Evolutionary conservation across 768 basidiomycete species (phyloP).

Genomic region (Russula virescens): DNA sequence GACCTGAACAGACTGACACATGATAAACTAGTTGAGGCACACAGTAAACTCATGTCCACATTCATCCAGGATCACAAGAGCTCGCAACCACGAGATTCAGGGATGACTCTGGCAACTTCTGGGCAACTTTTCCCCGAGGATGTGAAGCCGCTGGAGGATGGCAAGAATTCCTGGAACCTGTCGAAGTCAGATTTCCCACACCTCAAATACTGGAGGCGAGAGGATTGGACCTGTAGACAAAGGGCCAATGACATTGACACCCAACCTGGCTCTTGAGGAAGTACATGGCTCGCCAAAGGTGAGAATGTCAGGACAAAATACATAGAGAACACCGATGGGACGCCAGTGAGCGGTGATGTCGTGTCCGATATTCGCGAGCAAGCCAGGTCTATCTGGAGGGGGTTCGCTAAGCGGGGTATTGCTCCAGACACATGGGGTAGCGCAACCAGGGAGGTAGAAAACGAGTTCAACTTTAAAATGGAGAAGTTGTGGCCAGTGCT

Average conservation of each 20-base stretch:
- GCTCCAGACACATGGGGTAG: background rate
- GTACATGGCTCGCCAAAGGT: background rate
- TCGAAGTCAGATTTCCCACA: background rate
- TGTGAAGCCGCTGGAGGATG: too few species aligned
- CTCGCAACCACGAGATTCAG: too few species aligned
- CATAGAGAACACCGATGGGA: background rate
- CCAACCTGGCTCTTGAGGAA: background rate
- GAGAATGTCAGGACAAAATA: background rate
- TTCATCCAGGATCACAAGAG: too few species aligned
- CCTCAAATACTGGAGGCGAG: background rate
- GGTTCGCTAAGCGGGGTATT: background rate
- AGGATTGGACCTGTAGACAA: background rate
- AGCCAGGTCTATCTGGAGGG: background rate
- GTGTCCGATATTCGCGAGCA: background rate
- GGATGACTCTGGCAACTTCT: too few species aligned
- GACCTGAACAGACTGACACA: too few species aligned
- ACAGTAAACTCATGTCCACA: too few species aligned
- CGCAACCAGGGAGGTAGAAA: background rate
- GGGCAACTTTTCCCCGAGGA: too few species aligned
- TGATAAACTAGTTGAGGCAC: too few species aligned
- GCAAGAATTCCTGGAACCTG: too few species aligned
- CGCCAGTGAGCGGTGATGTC: background rate
- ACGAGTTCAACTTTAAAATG: background rate
- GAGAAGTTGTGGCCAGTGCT: background rate
- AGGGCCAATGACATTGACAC: background rate